Base-by-base conservation (phyloP, 495 filamentous ascomycete genomes). In the Aspergillus biplanus region DNA sequence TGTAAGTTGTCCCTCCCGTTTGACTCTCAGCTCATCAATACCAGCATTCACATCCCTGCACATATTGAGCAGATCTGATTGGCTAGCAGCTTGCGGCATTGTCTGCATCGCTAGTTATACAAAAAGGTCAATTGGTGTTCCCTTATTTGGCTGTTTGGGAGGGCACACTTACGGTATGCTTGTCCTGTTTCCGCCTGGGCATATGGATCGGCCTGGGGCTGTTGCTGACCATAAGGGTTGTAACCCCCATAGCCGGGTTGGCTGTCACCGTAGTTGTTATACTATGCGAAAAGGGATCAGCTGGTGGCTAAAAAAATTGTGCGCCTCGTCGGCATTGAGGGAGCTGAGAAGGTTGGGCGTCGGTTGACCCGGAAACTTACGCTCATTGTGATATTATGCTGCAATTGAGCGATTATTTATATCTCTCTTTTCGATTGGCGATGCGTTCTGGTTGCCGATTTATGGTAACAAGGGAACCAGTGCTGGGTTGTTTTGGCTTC, bases 41-140 rank as follows among this genome's bases (percentile, higher is more conserved):
- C 85, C 89, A 54, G 83, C 81, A 75, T 90, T 87, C 75, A 97
- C 89, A 46, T 89, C 85, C 21, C 84, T 82, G 79, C 92, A 92
- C 71, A 96, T 90, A 75, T 95, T 90, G 52, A 97, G 83, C 67
- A 96, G 87, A 46, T 85, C 83, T 68, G 89, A 92, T 27, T 90
- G 86, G 64, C 89, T 87, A 59, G 76, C 74, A 61, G 78, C 75
- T 50, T 75, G 71, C 18, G 77, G 69, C 32, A 37, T 12, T 9
- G 56, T 11, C 16, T 52, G 37, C 63, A 65, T 61, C 16, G 61
- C 63, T 65, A 35, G 12, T 16, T 5, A 27, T 27, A 18, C 33
- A 13, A 11, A 27, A 11, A 35, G 4, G 16, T 44, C 39, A 44
- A 34, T 50, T 50, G 39, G 5, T 21, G 52, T 56, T 32, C 56